Base-by-base conservation (phyloP, 495 filamentous ascomycete species). In the Trichoderma reesei region DNA sequence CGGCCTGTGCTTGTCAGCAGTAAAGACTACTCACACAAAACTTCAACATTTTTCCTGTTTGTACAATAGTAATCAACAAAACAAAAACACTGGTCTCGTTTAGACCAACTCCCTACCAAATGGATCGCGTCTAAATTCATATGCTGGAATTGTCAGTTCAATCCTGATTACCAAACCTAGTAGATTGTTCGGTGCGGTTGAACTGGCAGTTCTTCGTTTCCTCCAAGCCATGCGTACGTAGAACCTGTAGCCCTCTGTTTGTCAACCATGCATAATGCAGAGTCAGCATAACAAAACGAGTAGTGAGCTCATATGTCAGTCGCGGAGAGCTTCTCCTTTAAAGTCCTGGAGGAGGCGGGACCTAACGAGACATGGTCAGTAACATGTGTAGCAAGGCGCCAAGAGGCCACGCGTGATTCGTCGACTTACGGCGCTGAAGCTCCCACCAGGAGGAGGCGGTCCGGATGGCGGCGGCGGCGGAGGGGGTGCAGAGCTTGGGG, bases 341-440 rank as follows among this genome's bases (percentile, higher is more conserved):
- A 61, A 84, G 76, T 3, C 82, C 82, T n/a, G 82, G 82, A 13
- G 82, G 82, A 41, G 82, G 82, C 11, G 81, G 81, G 9, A 84
- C 79, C 80, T 83, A 65, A 60, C 36, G 3, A 33, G 20, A n/a
- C 7, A 5, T 31, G 7, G 26, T 31, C 2, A 56, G 51, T 34
- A 34, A 34, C 13, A n/a, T n/a, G n/a, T n/a, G n/a, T 33, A 31
- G 71, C 67, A n/a, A 20, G 31, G 41, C 26, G 33, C 14, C 9
- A 38, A 36, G n/a, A 7, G 11, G 11, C 11, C n/a, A 20, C 60
- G 62, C 48, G 38, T 7, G 33, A 13, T 38, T 13, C 39, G 14
- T 14, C 18, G 10, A 77, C 82, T 69, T 78, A 92, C 90, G 69
- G 86, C 82, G 71, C 80, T 88, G 76, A 91, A 92, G 37, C 86